Base-by-base conservation (phyloP, 768 basidiomycete species). In the Boletus patriciae region DNA sequence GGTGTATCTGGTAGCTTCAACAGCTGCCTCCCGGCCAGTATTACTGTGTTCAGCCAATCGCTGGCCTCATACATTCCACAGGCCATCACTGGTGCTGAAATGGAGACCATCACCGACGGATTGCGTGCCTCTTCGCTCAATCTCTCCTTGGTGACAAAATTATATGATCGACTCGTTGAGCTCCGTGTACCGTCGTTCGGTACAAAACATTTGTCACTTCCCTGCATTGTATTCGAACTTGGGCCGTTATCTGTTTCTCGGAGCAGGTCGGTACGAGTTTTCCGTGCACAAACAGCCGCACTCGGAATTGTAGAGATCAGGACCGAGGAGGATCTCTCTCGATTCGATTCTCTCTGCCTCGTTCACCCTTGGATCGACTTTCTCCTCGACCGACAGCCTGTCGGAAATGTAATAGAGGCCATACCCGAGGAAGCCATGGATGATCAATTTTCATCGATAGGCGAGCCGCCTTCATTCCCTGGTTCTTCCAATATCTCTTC, bases 351-450 rank as follows among this genome's bases (percentile, higher is more conserved):
- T 6, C n/a, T 62, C 0, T 23, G 6, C 9, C 46, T 62, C 8
- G 23, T 61, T 11, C 51, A 62, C 29, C 61, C 61, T 2, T 62
- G 61, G 59, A 53, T 62, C 1, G 48, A 48, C 33, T 55, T 52
- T 12, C 56, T 62, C 3, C 62, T 61, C 1, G 56, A 50, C 19
- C 34, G 59, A 43, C 46, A 21, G 16, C 43, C 36, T 6, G n/a
- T 58, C 13, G 21, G 21, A 25, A 18, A 33, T 4, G 16, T 11
- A n/a, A n/a, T n/a, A n/a, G n/a, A n/a, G n/a, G n/a, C n/a, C 4
- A 31, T 13, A 27, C 25, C 31, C 0, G 31, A 21, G 11, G 23
- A 44, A 4, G 4, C 25, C 0, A 16, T 1, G 3, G 15, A 43
- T 6, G 27, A 3, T 6, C 42, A 9, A 12, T 27, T 16, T 43